phyloP scores from a whole-genome alignment of 768 basidiomycete species.

The Boletus vermiculosoides region DNA sequence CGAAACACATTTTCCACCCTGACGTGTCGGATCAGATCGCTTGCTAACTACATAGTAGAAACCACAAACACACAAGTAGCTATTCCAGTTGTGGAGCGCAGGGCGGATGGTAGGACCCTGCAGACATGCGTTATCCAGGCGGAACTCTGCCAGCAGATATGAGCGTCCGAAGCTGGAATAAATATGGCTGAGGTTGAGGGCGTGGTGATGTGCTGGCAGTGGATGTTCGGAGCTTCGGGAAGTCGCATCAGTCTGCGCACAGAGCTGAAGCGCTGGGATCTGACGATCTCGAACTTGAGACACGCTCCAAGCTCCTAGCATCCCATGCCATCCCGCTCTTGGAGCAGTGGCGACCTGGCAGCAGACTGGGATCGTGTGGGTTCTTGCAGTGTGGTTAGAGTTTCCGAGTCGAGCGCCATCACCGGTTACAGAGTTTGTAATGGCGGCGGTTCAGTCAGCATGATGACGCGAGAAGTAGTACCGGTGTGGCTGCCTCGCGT shows the following conservation, averaged over 20 bases:
- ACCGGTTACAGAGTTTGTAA: not conserved
- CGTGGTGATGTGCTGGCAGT: not conserved
- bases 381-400: not conserved
- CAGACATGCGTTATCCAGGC: constrained; percentile 11
- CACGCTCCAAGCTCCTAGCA: no score
- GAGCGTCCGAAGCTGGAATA: not conserved
- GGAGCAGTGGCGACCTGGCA: not conserved
- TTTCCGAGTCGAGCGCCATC: not conserved
- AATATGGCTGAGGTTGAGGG: constrained; percentile 7
- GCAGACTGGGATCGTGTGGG: not conserved
- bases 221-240: not conserved
- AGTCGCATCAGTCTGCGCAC: not conserved
- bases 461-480: not conserved
- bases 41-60: not conserved
- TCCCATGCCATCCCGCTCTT: not conserved
- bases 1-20: not conserved
- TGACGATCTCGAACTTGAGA: no score
- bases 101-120: constrained; percentile 10
- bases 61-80: not conserved
- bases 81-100: not conserved
- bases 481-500: not conserved
- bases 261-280: no score
- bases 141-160: not conserved
- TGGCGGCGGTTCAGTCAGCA: no score
- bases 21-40: constrained; percentile 5